phyloP scores from a whole-genome alignment of 73 alveolate genomes.

The Paramecium primaurelia region DNA sequence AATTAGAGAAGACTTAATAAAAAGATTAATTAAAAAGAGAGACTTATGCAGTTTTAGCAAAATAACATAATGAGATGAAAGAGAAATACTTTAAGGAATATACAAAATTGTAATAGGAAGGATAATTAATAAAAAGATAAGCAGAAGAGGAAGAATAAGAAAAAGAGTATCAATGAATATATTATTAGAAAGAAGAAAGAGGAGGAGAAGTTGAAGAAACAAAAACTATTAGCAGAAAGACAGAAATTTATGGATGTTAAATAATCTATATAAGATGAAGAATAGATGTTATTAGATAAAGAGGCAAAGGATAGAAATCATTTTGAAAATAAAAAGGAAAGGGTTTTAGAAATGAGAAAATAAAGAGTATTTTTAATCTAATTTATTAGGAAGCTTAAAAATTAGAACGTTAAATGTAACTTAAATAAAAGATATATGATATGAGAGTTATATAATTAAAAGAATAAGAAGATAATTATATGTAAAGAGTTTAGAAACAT shows the following conservation, averaged over 20 bases:
- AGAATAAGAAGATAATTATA: slow-evolving; percentile 6
- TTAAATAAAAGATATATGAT: slow-evolving; percentile 21
- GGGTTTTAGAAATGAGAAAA: slow-evolving; percentile 25
- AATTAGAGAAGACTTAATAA: background rate
- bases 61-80: background rate
- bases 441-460: background rate
- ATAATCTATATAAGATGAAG: background rate
- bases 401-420: background rate
- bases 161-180: background rate
- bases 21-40: background rate
- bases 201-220: background rate
- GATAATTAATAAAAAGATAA: background rate
- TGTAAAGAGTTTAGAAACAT: background rate
- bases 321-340: background rate
- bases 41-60: background rate
- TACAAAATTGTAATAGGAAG: background rate
- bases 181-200: background rate
- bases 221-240: background rate
- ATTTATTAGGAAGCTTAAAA: slow-evolving; percentile 8
- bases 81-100: background rate
- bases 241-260: background rate
- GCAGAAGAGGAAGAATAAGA: slow-evolving; percentile 33
- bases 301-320: background rate
- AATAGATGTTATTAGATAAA: background rate
- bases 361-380: background rate